These are phyloP conservation scores for Solanum piurae DNA, from an alignment of 257 asterid genomes.

Conservation along the genomic window DNA sequence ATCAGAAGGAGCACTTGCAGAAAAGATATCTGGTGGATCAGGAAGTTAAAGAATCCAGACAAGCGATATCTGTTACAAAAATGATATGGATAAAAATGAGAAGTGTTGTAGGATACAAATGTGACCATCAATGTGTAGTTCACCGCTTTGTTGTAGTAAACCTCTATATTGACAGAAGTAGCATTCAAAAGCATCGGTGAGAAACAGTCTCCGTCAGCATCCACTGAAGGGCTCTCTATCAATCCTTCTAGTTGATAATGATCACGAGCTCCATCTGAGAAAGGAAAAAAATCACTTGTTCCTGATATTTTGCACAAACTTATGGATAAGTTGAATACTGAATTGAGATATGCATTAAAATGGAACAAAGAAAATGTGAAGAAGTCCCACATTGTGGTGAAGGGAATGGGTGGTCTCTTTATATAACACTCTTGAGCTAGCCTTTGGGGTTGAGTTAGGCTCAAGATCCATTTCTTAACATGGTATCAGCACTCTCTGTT, in stretches of 20 bases:
- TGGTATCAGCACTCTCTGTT: background rate
- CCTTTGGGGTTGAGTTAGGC: background rate
- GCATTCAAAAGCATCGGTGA: constrained; percentile 89
- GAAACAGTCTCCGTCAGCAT: constrained; percentile 92
- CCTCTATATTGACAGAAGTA: constrained; percentile 76
- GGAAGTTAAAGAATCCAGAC: constrained; percentile 43
- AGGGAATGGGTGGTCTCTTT: background rate
- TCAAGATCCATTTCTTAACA: background rate
- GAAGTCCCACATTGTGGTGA: background rate
- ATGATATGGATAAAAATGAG: background rate
- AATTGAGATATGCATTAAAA: background rate
- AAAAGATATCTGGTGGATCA: constrained; percentile 58
- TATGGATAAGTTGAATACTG: background rate
- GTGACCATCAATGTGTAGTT: constrained; percentile 98
- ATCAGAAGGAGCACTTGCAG: constrained; percentile 86
- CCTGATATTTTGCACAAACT: background rate
- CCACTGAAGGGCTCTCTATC: constrained; percentile 97
- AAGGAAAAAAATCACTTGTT: constrained; percentile 5
- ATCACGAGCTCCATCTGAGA: constrained; percentile 71
- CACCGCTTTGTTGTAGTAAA: constrained; percentile 91
- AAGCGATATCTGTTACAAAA: constrained; percentile 1
- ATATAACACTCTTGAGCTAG: background rate
- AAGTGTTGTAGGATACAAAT: constrained; percentile 75
- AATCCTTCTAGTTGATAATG: constrained; percentile 79
- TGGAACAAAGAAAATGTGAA: background rate